Evolutionary conservation across 2,329 filamentous ascomycete genomes (phyloP), one percentile per base, ranked within the genome.

Genomic region (Apiospora marii): DNA sequence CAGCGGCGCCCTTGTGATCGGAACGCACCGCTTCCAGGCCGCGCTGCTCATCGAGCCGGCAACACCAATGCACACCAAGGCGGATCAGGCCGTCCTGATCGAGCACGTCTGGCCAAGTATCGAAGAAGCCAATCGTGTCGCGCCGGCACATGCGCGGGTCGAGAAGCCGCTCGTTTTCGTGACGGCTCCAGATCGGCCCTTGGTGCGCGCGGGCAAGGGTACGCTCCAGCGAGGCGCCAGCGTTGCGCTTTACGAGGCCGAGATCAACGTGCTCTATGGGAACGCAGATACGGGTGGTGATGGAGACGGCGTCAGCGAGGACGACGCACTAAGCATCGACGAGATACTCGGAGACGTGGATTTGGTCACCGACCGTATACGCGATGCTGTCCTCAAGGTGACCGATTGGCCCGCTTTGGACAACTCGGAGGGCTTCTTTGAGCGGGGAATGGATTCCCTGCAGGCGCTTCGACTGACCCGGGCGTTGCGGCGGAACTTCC

Each of bases 21-120:
- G 87, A 4, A 75, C 82, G 19, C 81, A 83, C 61, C 79, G 77
- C 1, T 86, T 89, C 74, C 84, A 88, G 74, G 80, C 87, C 0
- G 84, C 83, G 0, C 75, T 89, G 2, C 79, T 89, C 6, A 73
- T 89, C 53, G 88, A 89, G 73, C 85, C 86, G 0, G 44, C 70
- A 1, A 73, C 67, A 1, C 53, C 77, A 0, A 19, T 48, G 1
- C 14, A 2, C 14, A 83, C 83, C 0, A 69, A 76, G 44, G 76
- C 74, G 16, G 76, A 79, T 0, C 75, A 73, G 1, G 61, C 79
- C 46, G 71, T 74, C 16, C 75, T 88, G 0, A 77, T 88, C n/a
- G 83, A 85, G 0, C 77, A 75, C 1, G 73, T 88, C 3, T 88
- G 86, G 86, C 83, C 85, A 0, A 61, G 79, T 2, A 80, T 88